A percentile compares a stretch with the other conserved stretches of the same genome.
Conservation (phyloP, 805 yeast species). For the Lipomyces starkeyi region DNA sequence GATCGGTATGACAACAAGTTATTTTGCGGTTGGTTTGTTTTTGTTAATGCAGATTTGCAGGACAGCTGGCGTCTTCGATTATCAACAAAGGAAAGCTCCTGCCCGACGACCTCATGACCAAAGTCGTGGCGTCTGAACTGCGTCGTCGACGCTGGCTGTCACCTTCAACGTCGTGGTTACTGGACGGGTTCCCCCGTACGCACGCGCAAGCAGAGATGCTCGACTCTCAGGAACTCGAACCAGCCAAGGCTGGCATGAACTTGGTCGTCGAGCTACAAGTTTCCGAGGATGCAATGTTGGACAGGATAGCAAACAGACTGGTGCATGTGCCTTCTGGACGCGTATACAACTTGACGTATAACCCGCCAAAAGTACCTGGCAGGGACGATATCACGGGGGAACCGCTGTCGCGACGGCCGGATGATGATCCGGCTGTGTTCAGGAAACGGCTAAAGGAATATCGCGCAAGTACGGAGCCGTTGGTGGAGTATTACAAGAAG, state of each 20-base stretch:
- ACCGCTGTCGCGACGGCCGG: slow-evolving; percentile 75
- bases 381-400: slow-evolving; percentile 91
- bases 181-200: slow-evolving; percentile 95
- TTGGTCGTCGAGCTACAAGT: slow-evolving; percentile 86
- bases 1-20: slow-evolving; percentile 52
- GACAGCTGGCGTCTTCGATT: slow-evolving; percentile 56
- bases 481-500: slow-evolving; percentile 64
- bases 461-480: slow-evolving; percentile 62
- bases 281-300: slow-evolving; percentile 80
- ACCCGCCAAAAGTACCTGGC: slow-evolving; percentile 85
- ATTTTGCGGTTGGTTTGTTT: neutral
- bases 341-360: slow-evolving; percentile 82
- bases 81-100: slow-evolving; percentile 70
- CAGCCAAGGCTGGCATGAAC: slow-evolving; percentile 57
- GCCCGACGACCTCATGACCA: slow-evolving; percentile 74
- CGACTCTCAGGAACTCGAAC: slow-evolving; percentile 51
- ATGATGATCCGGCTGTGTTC: slow-evolving; percentile 73
- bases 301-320: slow-evolving; percentile 83
- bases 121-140: slow-evolving; percentile 61
- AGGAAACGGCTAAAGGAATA: slow-evolving; percentile 69
- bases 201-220: slow-evolving; percentile 69
- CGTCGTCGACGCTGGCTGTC: slow-evolving; percentile 52
- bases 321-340: slow-evolving; percentile 86
- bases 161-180: slow-evolving; percentile 60
- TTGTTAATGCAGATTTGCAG: slow-evolving; percentile 19